A percentile compares a stretch with the other conserved stretches of the same genome.
These are phyloP conservation scores for Leccinum uliginosum DNA, from an alignment of 768 basidiomycete species.

Conservation along the genomic window DNA sequence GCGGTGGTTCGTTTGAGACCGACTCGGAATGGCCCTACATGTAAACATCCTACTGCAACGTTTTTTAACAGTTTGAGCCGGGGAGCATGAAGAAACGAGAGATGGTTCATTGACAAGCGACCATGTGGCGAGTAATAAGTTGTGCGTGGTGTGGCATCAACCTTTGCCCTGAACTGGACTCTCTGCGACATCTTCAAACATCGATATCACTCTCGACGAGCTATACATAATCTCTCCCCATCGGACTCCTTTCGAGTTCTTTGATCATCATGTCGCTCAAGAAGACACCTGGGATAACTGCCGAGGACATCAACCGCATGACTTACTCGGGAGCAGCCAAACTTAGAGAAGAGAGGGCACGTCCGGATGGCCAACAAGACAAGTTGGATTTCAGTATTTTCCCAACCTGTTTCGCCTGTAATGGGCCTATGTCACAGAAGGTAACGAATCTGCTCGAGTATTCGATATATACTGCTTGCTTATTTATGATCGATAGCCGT, in stretches of 20 bases:
- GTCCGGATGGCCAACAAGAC: constrained; percentile 26
- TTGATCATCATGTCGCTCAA: constrained; percentile 15
- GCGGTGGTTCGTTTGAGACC: background rate
- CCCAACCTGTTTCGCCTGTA: constrained; percentile 24
- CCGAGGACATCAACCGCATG: constrained; percentile 24
- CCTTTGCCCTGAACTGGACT: background rate
- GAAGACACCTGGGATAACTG: constrained; percentile 9
- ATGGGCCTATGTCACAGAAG: constrained; percentile 15
- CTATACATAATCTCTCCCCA: background rate
- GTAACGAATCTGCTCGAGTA: constrained; percentile 6
- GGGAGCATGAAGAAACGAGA: constrained; percentile 12
- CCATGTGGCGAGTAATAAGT: background rate
- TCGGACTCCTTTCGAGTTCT: background rate
- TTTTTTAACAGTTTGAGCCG: constrained; percentile 17
- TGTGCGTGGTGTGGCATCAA: background rate
- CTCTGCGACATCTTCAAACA: background rate
- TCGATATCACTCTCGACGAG: too few relatives aligned
- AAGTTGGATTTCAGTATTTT: constrained; percentile 26
- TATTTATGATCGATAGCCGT: constrained; percentile 14
- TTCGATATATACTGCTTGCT: background rate
- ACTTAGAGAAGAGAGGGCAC: constrained; percentile 24
- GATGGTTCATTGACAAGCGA: constrained; percentile 11
- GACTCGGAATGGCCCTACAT: constrained; percentile 22
- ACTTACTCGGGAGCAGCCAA: constrained; percentile 27
- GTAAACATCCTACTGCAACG: constrained; percentile 24